Evolutionary conservation across 23 red algal genomes (phyloP).

Genomic region (Gracilariopsis chorda): DNA sequence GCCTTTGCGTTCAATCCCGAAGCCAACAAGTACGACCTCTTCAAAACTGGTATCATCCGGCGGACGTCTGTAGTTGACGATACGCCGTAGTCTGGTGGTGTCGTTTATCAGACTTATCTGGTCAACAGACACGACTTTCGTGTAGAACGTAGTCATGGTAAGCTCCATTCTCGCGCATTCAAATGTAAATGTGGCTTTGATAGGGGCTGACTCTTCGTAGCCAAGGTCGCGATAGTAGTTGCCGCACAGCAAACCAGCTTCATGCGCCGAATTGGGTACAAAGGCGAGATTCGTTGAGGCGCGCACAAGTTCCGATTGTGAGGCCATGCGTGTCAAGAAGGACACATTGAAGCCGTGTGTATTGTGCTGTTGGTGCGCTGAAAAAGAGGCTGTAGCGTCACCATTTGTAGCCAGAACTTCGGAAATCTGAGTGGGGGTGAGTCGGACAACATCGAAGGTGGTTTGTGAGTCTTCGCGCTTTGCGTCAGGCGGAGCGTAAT

Average conservation of each 20-base stretch:
- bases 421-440: not conserved
- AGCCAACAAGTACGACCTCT: conserved; percentile 41
- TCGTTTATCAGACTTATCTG: conserved; percentile 55
- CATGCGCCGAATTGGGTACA: conserved; percentile 31
- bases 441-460: conserved; percentile 46
- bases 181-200: conserved; percentile 55
- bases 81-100: conserved; percentile 33
- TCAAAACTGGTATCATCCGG: not conserved
- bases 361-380: not conserved
- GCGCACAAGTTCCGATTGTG: conserved; percentile 35
- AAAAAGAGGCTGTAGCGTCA: not conserved
- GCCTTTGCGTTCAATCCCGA: conserved; percentile 57
- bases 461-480: conserved; percentile 47
- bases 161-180: conserved; percentile 28
- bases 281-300: conserved; percentile 71
- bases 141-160: conserved; percentile 69
- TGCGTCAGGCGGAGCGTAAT: conserved; percentile 1
- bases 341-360: conserved; percentile 59
- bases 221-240: conserved; percentile 70
- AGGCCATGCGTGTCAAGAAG: conserved; percentile 70
- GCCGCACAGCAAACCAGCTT: conserved; percentile 30
- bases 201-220: conserved; percentile 74
- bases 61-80: conserved; percentile 62
- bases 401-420: conserved; percentile 29
- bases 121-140: conserved; percentile 65